These are phyloP conservation scores for Fusarium palustre DNA, from an alignment of 2,329 filamentous ascomycete genomes.

Conservation along the genomic window DNA sequence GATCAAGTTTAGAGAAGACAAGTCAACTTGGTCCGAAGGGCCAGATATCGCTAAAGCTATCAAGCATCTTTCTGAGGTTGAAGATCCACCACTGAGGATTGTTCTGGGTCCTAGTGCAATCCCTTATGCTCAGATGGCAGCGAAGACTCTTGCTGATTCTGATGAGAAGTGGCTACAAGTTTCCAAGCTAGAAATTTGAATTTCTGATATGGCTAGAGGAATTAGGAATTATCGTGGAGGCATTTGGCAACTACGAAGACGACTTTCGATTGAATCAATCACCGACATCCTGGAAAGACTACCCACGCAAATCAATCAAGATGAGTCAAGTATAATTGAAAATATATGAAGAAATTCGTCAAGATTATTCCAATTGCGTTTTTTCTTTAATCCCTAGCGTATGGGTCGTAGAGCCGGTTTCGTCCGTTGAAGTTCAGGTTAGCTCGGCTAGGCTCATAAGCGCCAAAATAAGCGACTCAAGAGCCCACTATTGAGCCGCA, in stretches of 20 bases:
- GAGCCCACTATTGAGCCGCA: accelerated
- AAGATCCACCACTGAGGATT: slow-evolving; percentile 50
- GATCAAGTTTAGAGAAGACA: background rate
- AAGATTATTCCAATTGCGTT: background rate
- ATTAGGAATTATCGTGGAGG: no score
- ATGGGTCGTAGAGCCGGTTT: slow-evolving; percentile 3
- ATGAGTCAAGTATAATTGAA: background rate
- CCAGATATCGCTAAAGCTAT: slow-evolving; percentile 48
- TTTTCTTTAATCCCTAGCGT: background rate
- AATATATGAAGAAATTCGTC: background rate
- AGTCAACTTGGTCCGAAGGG: slow-evolving; percentile 20
- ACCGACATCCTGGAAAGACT: accelerated
- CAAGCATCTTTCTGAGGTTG: slow-evolving; percentile 42
- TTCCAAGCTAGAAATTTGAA: slow-evolving; percentile 19
- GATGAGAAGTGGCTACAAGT: slow-evolving; percentile 49
- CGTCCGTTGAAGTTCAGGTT: background rate
- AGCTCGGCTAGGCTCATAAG: background rate
- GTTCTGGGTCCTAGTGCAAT: slow-evolving; percentile 49
- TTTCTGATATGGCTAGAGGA: no score
- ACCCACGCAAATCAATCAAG: accelerated
- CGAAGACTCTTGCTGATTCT: slow-evolving; percentile 43
- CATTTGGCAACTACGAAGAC: no score
- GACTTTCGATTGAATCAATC: no score
- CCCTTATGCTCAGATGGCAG: slow-evolving; percentile 36
- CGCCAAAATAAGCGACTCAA: background rate